phyloP scores from a whole-genome alignment of 352 stramenopile species.

The Phytophthora pisi region DNA sequence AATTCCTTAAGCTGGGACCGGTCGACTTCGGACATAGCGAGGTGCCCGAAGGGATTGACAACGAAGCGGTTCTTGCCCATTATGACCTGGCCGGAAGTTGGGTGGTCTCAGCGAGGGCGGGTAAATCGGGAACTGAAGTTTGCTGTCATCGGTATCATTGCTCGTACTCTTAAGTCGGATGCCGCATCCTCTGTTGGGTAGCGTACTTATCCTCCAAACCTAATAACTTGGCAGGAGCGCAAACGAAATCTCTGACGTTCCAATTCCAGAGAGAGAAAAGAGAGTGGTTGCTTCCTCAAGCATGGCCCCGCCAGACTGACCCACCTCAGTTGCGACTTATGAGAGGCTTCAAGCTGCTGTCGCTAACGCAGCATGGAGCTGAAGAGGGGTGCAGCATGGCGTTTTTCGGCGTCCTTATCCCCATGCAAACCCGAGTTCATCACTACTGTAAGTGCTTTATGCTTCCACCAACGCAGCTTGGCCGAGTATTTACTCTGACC shows the following conservation, averaged over 20 bases:
- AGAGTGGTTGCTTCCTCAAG: not conserved
- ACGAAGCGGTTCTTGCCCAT: slow-evolving; percentile 33
- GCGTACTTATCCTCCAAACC: not conserved
- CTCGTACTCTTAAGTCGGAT: no score
- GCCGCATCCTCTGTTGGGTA: not conserved
- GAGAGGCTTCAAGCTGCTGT: not conserved
- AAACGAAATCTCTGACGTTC: not conserved
- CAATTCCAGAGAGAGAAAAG: not conserved
- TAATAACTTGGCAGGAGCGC: not conserved
- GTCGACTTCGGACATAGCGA: slow-evolving; percentile 18
- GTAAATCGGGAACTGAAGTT: not conserved
- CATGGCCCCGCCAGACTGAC: not conserved
- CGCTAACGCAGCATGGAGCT: not conserved
- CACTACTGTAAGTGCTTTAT: no score
- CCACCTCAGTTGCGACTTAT: not conserved
- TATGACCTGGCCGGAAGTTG: no score
- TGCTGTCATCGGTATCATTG: no score
- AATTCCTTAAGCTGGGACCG: slow-evolving; percentile 24
- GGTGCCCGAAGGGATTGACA: slow-evolving; percentile 25
- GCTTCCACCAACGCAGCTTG: no score
- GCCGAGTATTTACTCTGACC: no score
- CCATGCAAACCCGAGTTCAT: no score
- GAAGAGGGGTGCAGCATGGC: no score
- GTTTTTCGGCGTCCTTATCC: no score
- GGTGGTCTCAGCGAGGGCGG: no score